Evolutionary conservation across 495 filamentous ascomycete genomes (phyloP).

Genomic region (Podospora anserina): DNA sequence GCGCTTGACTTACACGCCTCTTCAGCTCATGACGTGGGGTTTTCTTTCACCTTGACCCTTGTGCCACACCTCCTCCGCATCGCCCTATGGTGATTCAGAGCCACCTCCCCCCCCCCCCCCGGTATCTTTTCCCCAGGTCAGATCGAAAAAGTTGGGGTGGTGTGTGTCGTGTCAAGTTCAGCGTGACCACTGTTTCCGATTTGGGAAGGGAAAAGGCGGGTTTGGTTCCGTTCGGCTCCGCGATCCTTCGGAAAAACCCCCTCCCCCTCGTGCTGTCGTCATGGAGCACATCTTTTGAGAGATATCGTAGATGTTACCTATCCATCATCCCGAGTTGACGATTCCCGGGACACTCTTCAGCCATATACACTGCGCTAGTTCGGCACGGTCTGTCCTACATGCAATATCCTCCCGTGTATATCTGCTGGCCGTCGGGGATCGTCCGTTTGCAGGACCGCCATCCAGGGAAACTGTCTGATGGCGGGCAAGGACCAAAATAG

Average conservation of each 20-base stretch:
- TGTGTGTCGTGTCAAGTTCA: background rate
- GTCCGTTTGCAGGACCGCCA: slow-evolving; percentile 14
- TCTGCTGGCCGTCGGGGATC: slow-evolving; percentile 6
- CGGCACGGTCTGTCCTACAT: background rate
- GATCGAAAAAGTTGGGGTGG: background rate
- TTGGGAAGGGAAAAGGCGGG: background rate
- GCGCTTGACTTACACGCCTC: background rate
- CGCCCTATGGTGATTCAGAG: background rate
- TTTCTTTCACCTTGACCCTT: background rate
- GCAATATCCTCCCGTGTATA: slow-evolving; percentile 12
- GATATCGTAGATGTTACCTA: background rate
- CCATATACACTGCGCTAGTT: background rate
- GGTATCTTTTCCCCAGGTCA: background rate
- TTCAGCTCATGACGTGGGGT: slow-evolving; percentile 4
- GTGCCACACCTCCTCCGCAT: background rate
- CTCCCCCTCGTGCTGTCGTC: background rate
- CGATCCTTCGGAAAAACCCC: background rate
- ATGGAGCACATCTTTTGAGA: background rate
- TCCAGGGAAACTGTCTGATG: slow-evolving; percentile 11
- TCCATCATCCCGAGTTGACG: background rate
- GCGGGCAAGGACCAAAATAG: slow-evolving; percentile 11
- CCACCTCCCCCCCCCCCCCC: background rate
- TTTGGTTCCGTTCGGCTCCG: background rate
- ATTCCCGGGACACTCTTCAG: background rate
- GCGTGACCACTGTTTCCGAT: background rate